A percentile compares a stretch with the other conserved stretches of the same genome.
phyloP scores from a whole-genome alignment of 306 rosid genomes.

The Corylus avellana region DNA sequence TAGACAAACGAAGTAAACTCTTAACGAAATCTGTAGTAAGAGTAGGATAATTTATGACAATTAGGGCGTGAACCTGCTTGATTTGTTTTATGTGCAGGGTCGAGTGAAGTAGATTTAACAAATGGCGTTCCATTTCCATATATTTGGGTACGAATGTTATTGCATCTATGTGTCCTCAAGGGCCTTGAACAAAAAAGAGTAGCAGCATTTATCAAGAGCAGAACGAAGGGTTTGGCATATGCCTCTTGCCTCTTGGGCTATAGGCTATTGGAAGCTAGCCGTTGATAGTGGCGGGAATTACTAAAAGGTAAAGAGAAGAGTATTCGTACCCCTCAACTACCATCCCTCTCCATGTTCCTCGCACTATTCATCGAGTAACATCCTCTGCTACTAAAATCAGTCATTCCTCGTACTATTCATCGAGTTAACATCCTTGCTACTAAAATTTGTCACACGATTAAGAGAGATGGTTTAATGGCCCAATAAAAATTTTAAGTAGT shows the following conservation, averaged over 20 bases:
- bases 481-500: too few relatives aligned
- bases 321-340: too few relatives aligned
- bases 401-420: too few relatives aligned
- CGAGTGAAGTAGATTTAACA: not conserved
- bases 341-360: too few relatives aligned
- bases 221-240: not conserved
- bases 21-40: not conserved
- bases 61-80: too few relatives aligned
- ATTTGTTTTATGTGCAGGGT: not conserved
- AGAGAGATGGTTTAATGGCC: too few relatives aligned
- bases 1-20: not conserved
- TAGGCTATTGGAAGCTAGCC: not conserved
- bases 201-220: not conserved
- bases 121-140: slow-evolving; percentile 4
- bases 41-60: too few relatives aligned
- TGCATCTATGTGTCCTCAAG: not conserved
- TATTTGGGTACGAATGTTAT: not conserved
- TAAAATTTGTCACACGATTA: too few relatives aligned
- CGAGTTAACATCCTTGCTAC: too few relatives aligned
- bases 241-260: not conserved
- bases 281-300: not conserved
- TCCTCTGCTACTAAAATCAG: too few relatives aligned
- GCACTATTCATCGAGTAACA: too few relatives aligned
- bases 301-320: too few relatives aligned
- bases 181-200: not conserved